These are phyloP conservation scores for Cyanodermella asteris DNA, from an alignment of 2,329 filamentous ascomycete genomes.

Conservation along the genomic window DNA sequence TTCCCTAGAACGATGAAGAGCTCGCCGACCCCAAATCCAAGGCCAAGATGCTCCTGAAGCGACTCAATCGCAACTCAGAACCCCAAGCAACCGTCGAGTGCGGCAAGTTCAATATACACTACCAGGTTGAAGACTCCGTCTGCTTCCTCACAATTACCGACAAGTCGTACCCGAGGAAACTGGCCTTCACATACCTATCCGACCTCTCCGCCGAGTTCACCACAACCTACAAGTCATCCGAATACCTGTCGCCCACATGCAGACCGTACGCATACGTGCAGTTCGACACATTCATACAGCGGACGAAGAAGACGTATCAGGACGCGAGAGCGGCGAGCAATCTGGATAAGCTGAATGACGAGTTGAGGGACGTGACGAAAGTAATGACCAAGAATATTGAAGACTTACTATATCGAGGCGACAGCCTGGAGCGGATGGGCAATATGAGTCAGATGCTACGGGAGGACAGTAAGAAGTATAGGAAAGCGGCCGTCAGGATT, in stretches of 20 bases:
- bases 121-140: slow-evolving; percentile 62
- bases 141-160: slow-evolving; percentile 91
- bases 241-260: slow-evolving; percentile 52
- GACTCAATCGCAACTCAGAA: slow-evolving; percentile 72
- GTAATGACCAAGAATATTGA: slow-evolving; percentile 99
- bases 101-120: slow-evolving; percentile 67
- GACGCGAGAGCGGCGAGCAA: slow-evolving; percentile 81
- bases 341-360: slow-evolving; percentile 85
- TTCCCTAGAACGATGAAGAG: slow-evolving; percentile 41
- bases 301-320: slow-evolving; percentile 83
- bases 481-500: slow-evolving; percentile 75
- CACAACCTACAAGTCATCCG: slow-evolving; percentile 52
- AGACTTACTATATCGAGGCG: slow-evolving; percentile 82
- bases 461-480: slow-evolving; percentile 89
- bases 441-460: slow-evolving; percentile 71
- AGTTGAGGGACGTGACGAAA: slow-evolving; percentile 91
- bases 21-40: slow-evolving; percentile 77
- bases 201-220: slow-evolving; percentile 83
- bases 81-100: slow-evolving; percentile 83
- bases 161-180: slow-evolving; percentile 83
- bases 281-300: slow-evolving; percentile 90
- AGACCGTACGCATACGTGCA: slow-evolving; percentile 94
- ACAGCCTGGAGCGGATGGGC: slow-evolving; percentile 89
- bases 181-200: slow-evolving; percentile 92
- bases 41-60: slow-evolving; percentile 72